Percentiles rank a stretch among this genome's conserved stretches.
These are phyloP conservation scores for Wickerhamiella shivajii DNA, from an alignment of 805 yeast species.

Conservation along the genomic window DNA sequence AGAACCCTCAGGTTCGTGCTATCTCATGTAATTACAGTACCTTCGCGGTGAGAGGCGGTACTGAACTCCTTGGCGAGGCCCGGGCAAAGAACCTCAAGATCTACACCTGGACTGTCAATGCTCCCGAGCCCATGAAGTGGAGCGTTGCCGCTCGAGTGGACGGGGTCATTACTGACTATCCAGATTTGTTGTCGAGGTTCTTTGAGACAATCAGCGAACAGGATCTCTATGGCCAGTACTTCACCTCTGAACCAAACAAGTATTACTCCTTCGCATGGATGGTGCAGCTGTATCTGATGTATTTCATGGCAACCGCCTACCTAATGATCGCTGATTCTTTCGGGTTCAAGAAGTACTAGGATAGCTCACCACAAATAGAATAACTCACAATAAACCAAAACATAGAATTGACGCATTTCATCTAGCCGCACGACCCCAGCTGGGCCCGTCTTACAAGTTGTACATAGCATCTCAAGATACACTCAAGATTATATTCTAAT, in stretches of 20 bases:
- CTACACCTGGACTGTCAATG: conserved; percentile 42
- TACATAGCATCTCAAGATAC: too few relatives aligned
- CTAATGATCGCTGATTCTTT: too few relatives aligned
- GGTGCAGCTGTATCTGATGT: conserved; percentile 15
- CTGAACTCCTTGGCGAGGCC: conserved; percentile 24
- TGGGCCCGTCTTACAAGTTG: too few relatives aligned
- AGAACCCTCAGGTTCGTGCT: conserved; percentile 39
- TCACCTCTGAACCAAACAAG: conserved; percentile 17
- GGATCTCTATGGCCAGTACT: conserved; percentile 18
- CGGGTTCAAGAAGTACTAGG: too few relatives aligned
- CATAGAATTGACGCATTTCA: too few relatives aligned
- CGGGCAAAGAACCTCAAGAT: conserved; percentile 25
- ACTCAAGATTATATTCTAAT: too few relatives aligned
- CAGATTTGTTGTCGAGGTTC: conserved; percentile 18
- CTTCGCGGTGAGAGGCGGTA: conserved; percentile 33
- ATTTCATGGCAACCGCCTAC: conserved; percentile 14
- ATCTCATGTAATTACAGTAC: conserved; percentile 33
- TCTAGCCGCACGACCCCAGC: too few relatives aligned
- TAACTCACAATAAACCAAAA: too few relatives aligned
- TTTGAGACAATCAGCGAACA: conserved; percentile 15
- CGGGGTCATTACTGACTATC: conserved; percentile 32
- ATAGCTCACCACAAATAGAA: too few relatives aligned
- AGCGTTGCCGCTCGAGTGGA: conserved; percentile 26
- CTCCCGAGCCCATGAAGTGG: conserved; percentile 25
- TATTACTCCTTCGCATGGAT: conserved; percentile 14